phyloP scores from a whole-genome alignment of 2,329 filamentous ascomycete genomes.

The Tolypocladium pustulatum region DNA sequence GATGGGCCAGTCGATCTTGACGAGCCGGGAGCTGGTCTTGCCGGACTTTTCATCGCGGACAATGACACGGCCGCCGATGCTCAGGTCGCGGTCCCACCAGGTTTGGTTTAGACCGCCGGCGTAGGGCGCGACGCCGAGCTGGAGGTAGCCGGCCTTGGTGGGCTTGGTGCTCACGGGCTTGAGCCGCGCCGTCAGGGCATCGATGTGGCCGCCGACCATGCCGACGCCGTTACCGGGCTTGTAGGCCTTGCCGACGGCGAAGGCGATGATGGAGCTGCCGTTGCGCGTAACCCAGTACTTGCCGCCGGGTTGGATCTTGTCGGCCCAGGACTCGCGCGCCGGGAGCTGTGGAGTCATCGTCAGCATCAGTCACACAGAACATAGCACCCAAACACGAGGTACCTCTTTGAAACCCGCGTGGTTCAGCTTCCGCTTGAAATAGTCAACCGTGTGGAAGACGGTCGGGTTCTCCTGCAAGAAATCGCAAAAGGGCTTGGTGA shows the following conservation, averaged over 20 bases:
- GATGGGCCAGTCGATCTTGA: constrained; percentile 91
- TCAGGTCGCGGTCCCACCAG: constrained; percentile 95
- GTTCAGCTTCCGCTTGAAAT: constrained; percentile 64
- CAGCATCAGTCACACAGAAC: background rate
- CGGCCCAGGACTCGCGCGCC: constrained; percentile 67
- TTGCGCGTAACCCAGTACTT: constrained; percentile 88
- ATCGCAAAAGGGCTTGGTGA: constrained; percentile 74
- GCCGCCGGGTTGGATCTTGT: constrained; percentile 63
- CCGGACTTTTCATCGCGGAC: constrained; percentile 62
- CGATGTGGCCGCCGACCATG: constrained; percentile 86
- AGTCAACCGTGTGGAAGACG: constrained; percentile 78
- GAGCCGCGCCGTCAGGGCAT: constrained; percentile 79
- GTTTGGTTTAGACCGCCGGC: constrained; percentile 78
- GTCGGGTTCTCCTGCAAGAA: constrained; percentile 89
- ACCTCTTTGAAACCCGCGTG: constrained; percentile 65
- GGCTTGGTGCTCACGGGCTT: constrained; percentile 84
- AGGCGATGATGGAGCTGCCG: constrained; percentile 75
- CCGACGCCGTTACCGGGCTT: constrained; percentile 76
- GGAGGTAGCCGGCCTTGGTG: constrained; percentile 75
- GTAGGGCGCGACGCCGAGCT: constrained; percentile 88
- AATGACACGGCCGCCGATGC: constrained; percentile 80
- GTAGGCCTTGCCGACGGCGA: constrained; percentile 71
- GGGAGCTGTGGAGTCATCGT: constrained; percentile 42
- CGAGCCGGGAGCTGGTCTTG: constrained; percentile 71
- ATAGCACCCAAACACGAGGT: constrained; percentile 8